Evolutionary conservation across 2,329 filamentous ascomycete genomes (phyloP), one percentile per base, ranked within the genome.

Genomic region (Colletotrichum camelliae): DNA sequence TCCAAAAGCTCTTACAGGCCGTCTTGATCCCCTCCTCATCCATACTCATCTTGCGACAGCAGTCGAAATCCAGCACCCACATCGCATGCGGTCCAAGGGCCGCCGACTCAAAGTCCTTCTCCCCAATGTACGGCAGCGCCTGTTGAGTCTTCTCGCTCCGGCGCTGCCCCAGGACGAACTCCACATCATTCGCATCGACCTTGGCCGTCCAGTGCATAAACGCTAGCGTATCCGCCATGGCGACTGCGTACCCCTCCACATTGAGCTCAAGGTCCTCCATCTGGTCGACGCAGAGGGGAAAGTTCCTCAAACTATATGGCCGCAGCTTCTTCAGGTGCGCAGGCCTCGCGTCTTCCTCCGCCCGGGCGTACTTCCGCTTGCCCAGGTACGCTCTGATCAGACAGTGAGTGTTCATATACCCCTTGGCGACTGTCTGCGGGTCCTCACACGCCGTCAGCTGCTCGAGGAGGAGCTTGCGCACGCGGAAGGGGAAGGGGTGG

Each of bases 131-230:
- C 4, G 58, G 58, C 16, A n/a, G 21, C 4, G 4, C 15, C 8
- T 24, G 13, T 18, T 29, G 10, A 35, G 10, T 61, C 5, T 18
- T 61, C 5, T n/a, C 58, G 29, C 12, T 31, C 3, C 24, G 76
- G 66, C 2, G 76, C 27, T 27, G 78, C 9, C 79, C 87, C 4
- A 92, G 84, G 1, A 92, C 90, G 77, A 91, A 91, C 65, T 92
- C 89, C 3, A 92, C 84, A 61, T 91, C 89, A 43, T 87, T 88
- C 1, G 85, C 89, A 76, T 92, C 89, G 0, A 90, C 79, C 13
- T 81, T 76, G 0, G 83, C 86, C 2, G 78, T 61, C 89, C 88
- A 92, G 75, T 90, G 86, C 67, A 91, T 81, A 4, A 88, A 82
- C 0, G 90, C 89, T 0, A 92, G 83, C 0, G 86, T 83, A 5